phyloP scores from a whole-genome alignment of 495 filamentous ascomycete species.

The Cenococcum geophilum region DNA sequence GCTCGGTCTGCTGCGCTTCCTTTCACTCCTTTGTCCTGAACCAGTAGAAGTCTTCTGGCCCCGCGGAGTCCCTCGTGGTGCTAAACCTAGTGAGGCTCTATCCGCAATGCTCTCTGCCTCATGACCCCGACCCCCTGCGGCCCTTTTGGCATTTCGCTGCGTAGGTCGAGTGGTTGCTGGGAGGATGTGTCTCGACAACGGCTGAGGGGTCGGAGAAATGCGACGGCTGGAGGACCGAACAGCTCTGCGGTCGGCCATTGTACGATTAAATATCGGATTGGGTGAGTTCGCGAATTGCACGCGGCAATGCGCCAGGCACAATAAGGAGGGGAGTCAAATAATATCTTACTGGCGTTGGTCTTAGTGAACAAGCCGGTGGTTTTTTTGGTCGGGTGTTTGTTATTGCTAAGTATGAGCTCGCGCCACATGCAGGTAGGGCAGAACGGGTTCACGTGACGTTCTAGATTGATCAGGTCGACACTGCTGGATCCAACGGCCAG shows the following conservation, averaged over 20 bases:
- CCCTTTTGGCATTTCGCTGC: constrained; percentile 21
- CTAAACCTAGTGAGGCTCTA: no score
- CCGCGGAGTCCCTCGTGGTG: background rate
- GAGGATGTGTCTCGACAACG: constrained; percentile 6
- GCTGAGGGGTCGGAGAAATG: constrained; percentile 20
- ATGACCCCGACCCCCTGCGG: constrained; percentile 41
- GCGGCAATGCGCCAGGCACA: background rate
- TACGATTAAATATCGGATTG: background rate
- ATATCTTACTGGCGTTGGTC: background rate
- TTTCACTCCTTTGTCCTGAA: background rate
- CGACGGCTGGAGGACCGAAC: constrained; percentile 25
- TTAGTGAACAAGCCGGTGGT: background rate
- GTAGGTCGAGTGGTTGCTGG: constrained; percentile 28
- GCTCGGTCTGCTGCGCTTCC: background rate
- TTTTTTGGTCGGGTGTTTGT: background rate
- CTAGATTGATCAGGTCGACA: no score
- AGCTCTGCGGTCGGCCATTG: constrained; percentile 35
- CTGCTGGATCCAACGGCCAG: no score
- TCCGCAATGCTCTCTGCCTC: constrained; percentile 30
- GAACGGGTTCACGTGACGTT: background rate
- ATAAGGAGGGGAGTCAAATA: background rate
- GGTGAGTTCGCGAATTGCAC: background rate
- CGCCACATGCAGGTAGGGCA: background rate
- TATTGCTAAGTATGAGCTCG: background rate
- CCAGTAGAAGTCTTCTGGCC: background rate